phyloP scores from a whole-genome alignment of 2,329 filamentous ascomycete species.

The Dactylellina parvicollis region DNA sequence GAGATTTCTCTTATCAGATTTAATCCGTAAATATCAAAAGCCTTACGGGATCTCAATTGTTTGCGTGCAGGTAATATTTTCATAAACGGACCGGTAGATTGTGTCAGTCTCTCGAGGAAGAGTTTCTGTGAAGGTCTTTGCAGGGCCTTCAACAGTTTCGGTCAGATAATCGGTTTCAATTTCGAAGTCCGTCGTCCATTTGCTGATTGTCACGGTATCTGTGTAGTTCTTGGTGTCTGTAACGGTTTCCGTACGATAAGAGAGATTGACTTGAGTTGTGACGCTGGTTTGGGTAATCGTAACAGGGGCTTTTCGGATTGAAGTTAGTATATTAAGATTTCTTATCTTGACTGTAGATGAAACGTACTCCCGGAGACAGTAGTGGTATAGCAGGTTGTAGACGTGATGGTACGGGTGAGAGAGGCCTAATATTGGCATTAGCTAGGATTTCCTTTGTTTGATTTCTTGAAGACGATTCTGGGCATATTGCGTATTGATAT shows the following conservation, averaged over 20 bases:
- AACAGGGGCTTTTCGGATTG: neutral
- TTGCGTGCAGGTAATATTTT: constrained; percentile 38
- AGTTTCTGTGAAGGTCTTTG: constrained; percentile 21
- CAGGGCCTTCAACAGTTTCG: constrained; percentile 6
- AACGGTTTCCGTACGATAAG: no score
- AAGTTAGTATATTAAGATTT: neutral
- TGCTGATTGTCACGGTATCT: neutral
- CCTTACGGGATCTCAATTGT: constrained; percentile 31
- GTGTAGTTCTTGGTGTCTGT: constrained; percentile 25
- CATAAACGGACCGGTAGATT: constrained; percentile 7
- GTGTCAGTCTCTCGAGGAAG: constrained; percentile 11
- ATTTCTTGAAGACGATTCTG: neutral
- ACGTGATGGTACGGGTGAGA: constrained; percentile 13
- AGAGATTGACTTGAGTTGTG: no score
- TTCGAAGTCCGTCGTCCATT: no score
- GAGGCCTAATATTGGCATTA: constrained; percentile 8
- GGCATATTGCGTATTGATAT: neutral
- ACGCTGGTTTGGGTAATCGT: constrained; percentile 34
- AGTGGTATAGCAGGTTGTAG: constrained; percentile 37
- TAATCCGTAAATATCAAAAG: neutral
- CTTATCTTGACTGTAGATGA: neutral
- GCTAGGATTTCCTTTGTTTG: neutral
- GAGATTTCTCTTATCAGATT: neutral
- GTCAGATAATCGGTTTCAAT: constrained; percentile 4
- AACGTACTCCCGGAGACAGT: constrained; percentile 26